Evolutionary conservation across 768 basidiomycete species (phyloP), one percentile per base, ranked within the genome.

Genomic region (Mrakia gelida): DNA sequence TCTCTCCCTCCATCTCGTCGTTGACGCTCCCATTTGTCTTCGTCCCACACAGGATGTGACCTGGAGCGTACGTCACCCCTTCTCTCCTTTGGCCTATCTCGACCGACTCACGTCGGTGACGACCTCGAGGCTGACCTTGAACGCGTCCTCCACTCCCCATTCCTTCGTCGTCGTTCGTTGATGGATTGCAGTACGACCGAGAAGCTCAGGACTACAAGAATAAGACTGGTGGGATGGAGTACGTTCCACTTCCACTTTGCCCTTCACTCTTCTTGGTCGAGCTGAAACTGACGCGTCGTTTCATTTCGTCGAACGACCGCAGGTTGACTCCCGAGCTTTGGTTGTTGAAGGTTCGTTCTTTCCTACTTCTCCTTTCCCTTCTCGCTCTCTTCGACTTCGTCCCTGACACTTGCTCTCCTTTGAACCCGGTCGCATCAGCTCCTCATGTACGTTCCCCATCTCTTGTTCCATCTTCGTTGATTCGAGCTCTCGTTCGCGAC

Each of bases 101-200:
- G n/a, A n/a, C n/a, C n/a, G n/a, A n/a, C n/a, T n/a, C n/a, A n/a
- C n/a, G n/a, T n/a, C n/a, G n/a, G n/a, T n/a, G n/a, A n/a, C n/a
- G n/a, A n/a, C n/a, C 67, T 68, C 23, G 23, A n/a, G 11, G 62
- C 21, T 30, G 15, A 63, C 62, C 62, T 38, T 6, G 34, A 15
- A 2, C 15, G 7, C n/a, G n/a, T n/a, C n/a, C n/a, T n/a, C n/a
- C n/a, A n/a, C n/a, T n/a, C n/a, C n/a, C n/a, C n/a, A n/a, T n/a
- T n/a, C n/a, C n/a, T n/a, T n/a, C n/a, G n/a, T n/a, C n/a, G n/a
- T n/a, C n/a, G n/a, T n/a, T n/a, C n/a, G n/a, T n/a, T n/a, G n/a
- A n/a, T n/a, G n/a, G n/a, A n/a, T n/a, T n/a, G n/a, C 41, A 70
- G 67, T 70, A 41, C 38, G 67, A 70, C 23, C 67, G 67, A n/a